Base-by-base conservation (phyloP, 805 yeast species). In the Yarrowia divulgata region DNA sequence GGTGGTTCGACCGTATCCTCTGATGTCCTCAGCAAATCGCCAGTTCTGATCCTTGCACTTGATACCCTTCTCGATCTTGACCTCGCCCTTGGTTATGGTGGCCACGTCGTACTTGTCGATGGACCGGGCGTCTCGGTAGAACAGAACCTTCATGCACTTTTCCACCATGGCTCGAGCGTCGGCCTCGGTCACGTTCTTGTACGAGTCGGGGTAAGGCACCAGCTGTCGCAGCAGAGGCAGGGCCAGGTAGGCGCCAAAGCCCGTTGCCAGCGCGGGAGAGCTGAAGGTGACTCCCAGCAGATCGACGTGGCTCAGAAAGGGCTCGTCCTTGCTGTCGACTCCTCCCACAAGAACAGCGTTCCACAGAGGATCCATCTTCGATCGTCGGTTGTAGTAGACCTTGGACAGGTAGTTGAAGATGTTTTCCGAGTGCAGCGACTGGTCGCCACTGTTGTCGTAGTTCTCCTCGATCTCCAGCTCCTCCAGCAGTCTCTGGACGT, bases 341-440 rank as follows among this genome's bases (percentile, higher is more conserved):
- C 99, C 99, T 14, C 93, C 97, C 67, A 95, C 98, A 69, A 95
- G 83, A 46, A 90, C 81, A 0, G 98, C 90, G 79, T 95, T 95
- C 98, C 98, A 95, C 72, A 93, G 83, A 32, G 99, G 99, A 78
- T 95, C 87, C 94, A 95, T 89, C 79, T 95, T 93, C 67, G 90
- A 85, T 80, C 99, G 87, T 80, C 98, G 88, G 73, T 85, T 82
- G 81, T 95, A 95, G 84, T 94, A 83, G 54, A 94, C 89, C 70
- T 90, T 87, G 60, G 94, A 87, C 73, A 95, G 82, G 78, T 93
- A 95, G 77, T 91, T 94, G 79, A 91, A 96, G 52, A 95, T 87
- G 75, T 92, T 90, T 19, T 91, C 86, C n/a, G 98, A 97, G 72
- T 89, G 85, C 77, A 95, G 79, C 37, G 68, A 39, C 73, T 85